Conservation (phyloP, 306 rosid genomes). For the Cotoneaster glaucophyllus region DNA sequence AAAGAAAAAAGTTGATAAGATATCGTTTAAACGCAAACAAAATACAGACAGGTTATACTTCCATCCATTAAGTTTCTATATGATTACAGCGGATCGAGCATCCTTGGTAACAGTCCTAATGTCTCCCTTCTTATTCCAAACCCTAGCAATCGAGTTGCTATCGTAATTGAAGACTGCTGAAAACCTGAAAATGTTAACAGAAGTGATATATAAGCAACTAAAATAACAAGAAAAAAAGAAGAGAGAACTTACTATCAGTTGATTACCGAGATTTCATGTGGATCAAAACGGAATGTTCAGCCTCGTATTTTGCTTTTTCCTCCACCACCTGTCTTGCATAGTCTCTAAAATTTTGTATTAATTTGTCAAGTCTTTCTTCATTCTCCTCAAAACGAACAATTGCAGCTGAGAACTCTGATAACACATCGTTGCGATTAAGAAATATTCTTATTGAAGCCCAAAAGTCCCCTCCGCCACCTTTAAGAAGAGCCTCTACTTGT, state of each 20-base stretch:
- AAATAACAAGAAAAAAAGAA: background rate
- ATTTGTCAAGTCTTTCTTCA: constrained; percentile 35
- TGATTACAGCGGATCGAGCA: constrained; percentile 62
- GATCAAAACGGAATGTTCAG: constrained; percentile 43
- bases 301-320: constrained; percentile 70
- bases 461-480: constrained; percentile 56
- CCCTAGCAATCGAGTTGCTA: constrained; percentile 70
- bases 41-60: background rate
- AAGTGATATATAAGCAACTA: constrained; percentile 12
- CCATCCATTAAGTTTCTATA: background rate
- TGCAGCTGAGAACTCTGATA: constrained; percentile 36
- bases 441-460: constrained; percentile 74
- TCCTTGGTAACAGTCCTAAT: constrained; percentile 44
- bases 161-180: constrained; percentile 75
- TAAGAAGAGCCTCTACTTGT: constrained; percentile 68
- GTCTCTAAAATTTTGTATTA: constrained; percentile 50
- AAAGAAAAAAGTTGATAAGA: background rate
- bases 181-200: constrained; percentile 51
- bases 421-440: constrained; percentile 45
- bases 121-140: constrained; percentile 88
- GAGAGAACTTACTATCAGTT: background rate
- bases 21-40: background rate
- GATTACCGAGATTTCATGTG: constrained; percentile 83
- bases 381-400: constrained; percentile 71
- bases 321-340: constrained; percentile 67